phyloP scores from a whole-genome alignment of 108 stramenopile species.

The Nitzschia putrida region DNA sequence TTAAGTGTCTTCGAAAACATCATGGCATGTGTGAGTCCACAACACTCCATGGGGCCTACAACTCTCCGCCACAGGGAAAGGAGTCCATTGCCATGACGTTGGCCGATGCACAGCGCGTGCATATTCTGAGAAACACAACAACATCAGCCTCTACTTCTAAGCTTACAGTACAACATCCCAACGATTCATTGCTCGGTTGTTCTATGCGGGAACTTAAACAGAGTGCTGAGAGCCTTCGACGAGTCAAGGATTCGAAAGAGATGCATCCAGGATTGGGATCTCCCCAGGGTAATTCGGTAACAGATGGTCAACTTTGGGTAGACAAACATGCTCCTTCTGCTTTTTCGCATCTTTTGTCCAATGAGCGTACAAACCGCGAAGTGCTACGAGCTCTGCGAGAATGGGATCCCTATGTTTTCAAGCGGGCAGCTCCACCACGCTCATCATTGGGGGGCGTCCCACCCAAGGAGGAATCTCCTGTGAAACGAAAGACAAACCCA shows the following conservation, averaged over 20 bases:
- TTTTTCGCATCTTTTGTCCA: conserved; percentile 89
- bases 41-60: background rate
- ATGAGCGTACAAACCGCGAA: conserved; percentile 93
- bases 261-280: too few species aligned
- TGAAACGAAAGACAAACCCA: conserved; percentile 6
- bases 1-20: background rate
- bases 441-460: conserved; percentile 29
- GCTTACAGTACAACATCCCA: conserved; percentile 3
- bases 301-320: conserved; percentile 71
- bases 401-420: conserved; percentile 97
- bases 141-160: conserved; percentile 24
- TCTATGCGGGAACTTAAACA: background rate
- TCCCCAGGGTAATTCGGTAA: background rate
- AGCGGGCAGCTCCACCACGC: conserved; percentile 55
- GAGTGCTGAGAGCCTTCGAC: conserved; percentile 12
- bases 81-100: conserved; percentile 26
- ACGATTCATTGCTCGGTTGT: conserved; percentile 28
- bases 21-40: too few species aligned
- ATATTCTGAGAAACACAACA: conserved; percentile 1
- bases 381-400: conserved; percentile 83
- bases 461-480: conserved; percentile 25
- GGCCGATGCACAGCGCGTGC: conserved; percentile 30
- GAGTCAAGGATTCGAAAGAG: background rate
- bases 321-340: conserved; percentile 89
- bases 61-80: background rate